A percentile compares a stretch with the other conserved stretches of the same genome.
phyloP scores from a whole-genome alignment of 2,329 filamentous ascomycete genomes.

The Domatiomyces catenatus region DNA sequence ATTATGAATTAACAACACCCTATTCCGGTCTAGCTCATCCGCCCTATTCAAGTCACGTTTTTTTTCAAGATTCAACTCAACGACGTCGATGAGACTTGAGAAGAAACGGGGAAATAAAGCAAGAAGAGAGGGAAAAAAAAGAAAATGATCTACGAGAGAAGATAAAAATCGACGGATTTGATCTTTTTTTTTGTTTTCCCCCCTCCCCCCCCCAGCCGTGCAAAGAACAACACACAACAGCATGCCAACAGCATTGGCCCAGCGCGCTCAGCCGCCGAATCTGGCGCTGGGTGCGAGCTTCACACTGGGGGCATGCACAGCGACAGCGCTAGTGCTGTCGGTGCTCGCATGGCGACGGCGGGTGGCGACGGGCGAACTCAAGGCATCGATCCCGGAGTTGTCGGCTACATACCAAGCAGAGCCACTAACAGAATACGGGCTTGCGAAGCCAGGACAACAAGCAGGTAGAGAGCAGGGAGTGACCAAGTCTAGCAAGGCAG shows the following conservation, averaged over 20 bases:
- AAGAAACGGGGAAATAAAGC: too few species aligned
- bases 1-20: too few species aligned
- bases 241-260: neutral
- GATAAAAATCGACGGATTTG: too few species aligned
- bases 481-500: constrained; percentile 19
- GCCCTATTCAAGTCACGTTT: too few species aligned
- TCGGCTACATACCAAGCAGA: constrained; percentile 10
- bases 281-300: neutral
- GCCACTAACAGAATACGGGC: constrained; percentile 38
- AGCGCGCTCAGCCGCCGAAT: neutral
- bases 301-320: constrained; percentile 32
- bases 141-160: too few species aligned
- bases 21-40: too few species aligned
- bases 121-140: too few species aligned
- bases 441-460: constrained; percentile 1
- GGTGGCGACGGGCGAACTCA: constrained; percentile 42
- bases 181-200: too few species aligned
- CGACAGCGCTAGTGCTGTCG: constrained; percentile 35
- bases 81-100: too few species aligned
- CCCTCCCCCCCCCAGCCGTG: too few species aligned
- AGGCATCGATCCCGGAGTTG: constrained; percentile 37
- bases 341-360: constrained; percentile 40
- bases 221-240: too few species aligned
- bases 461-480: constrained; percentile 19
- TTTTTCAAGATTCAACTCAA: too few species aligned